Percentiles rank a stretch among this genome's conserved stretches.
Evolutionary conservation across 208 protist species (phyloP).

Genomic region (Herpetomonas samuelpessoai): DNA sequence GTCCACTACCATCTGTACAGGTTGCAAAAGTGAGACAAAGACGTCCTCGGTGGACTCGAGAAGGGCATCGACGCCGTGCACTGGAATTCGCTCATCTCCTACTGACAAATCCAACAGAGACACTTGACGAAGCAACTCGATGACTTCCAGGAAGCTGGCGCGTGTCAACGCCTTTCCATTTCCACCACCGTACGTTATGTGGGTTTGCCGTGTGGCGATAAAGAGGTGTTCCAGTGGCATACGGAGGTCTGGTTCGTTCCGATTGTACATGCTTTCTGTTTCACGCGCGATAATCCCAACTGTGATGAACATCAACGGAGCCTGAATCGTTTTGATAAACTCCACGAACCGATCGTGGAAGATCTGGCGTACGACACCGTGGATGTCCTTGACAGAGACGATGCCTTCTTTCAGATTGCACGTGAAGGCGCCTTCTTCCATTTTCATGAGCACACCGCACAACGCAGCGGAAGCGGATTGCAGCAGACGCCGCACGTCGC

Average conservation of each 20-base stretch:
- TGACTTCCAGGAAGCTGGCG: slow-evolving; percentile 51
- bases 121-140: slow-evolving; percentile 76
- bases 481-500: slow-evolving; percentile 84
- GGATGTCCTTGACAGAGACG: slow-evolving; percentile 67
- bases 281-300: slow-evolving; percentile 67
- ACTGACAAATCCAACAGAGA: slow-evolving; percentile 79
- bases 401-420: slow-evolving; percentile 40
- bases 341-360: slow-evolving; percentile 89
- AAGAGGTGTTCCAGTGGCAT: slow-evolving; percentile 58
- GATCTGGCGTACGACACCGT: slow-evolving; percentile 78
- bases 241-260: slow-evolving; percentile 45
- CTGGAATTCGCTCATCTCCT: slow-evolving; percentile 71
- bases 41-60: slow-evolving; percentile 65
- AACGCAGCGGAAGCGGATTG: slow-evolving; percentile 83
- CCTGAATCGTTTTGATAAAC: slow-evolving; percentile 72
- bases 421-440: slow-evolving; percentile 49
- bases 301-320: slow-evolving; percentile 66
- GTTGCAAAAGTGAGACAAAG: slow-evolving; percentile 69
- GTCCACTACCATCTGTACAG: slow-evolving; percentile 79
- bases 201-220: slow-evolving; percentile 34
- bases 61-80: slow-evolving; percentile 38
- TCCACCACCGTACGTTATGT: slow-evolving; percentile 14
- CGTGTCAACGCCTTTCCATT: slow-evolving; percentile 3
- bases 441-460: slow-evolving; percentile 77
- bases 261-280: slow-evolving; percentile 50